Conservation (phyloP, 2,329 filamentous ascomycete genomes). For the Calcarisporium arbuscula region DNA sequence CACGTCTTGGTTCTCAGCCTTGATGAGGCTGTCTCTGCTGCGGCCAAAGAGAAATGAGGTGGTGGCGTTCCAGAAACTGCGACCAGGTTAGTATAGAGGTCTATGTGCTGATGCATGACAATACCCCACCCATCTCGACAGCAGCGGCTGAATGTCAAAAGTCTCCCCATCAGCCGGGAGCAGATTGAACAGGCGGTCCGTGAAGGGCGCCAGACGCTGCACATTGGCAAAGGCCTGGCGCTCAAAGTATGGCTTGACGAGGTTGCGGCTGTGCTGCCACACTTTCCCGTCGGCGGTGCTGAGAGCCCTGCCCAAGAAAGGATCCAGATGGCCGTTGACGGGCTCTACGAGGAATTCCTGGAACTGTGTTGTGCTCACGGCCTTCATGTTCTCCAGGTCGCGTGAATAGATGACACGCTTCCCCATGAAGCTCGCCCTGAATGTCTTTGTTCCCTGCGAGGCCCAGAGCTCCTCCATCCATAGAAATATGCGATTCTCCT, state of each 20-base stretch:
- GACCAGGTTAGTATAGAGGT: background rate
- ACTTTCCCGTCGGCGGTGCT: slow-evolving; percentile 1
- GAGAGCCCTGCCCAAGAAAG: background rate
- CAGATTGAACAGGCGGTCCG: background rate
- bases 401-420: background rate
- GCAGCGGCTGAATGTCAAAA: slow-evolving; percentile 1
- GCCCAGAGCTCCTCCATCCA: no score
- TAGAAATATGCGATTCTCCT: no score
- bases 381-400: slow-evolving; percentile 3
- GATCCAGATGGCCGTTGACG: background rate
- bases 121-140: slow-evolving; percentile 1
- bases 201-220: background rate
- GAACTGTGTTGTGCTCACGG: background rate
- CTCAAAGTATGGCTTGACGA: slow-evolving; percentile 2
- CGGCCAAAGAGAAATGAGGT: slow-evolving; percentile 1
- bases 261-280: background rate
- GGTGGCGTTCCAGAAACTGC: background rate
- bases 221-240: background rate
- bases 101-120: background rate
- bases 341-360: slow-evolving; percentile 1
- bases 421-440: background rate
- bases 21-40: background rate
- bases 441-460: slow-evolving; percentile 1
- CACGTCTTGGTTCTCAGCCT: background rate
- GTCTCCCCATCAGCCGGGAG: slow-evolving; percentile 1